Conservation (phyloP, 129 eudicot genomes). For the Flaveria ramosissima region DNA sequence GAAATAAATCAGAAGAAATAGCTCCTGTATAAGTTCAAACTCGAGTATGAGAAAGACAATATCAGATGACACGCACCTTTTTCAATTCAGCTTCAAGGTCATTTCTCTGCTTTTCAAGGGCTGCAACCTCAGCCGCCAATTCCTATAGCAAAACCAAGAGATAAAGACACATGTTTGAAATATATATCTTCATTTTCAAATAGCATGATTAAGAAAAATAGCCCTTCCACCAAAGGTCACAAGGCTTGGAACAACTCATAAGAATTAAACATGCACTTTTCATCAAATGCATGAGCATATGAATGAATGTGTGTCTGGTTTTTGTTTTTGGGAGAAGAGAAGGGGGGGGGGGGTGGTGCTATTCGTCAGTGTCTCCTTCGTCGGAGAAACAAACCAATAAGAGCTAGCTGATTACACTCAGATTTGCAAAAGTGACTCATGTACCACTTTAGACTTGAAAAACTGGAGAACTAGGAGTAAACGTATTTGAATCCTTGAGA, state of each 20-base stretch:
- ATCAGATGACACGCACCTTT: constrained; percentile 51
- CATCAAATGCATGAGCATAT: background rate
- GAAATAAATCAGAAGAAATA: background rate
- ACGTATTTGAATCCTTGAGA: background rate
- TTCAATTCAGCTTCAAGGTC: constrained; percentile 87
- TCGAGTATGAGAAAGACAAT: background rate
- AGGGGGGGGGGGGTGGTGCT: too few relatives aligned
- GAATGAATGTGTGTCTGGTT: background rate
- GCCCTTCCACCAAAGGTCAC: background rate
- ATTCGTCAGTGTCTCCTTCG: background rate
- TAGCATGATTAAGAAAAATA: background rate
- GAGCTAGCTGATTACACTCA: background rate
- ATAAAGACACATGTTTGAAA: background rate
- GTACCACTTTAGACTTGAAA: background rate
- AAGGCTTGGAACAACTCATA: background rate
- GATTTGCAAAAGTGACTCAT: background rate
- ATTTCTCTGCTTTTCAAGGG: constrained; percentile 84
- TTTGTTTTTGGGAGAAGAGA: background rate
- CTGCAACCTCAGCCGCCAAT: constrained; percentile 74
- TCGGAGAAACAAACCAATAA: background rate
- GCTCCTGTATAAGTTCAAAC: constrained; percentile 2
- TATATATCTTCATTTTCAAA: too few relatives aligned
- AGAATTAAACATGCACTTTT: background rate
- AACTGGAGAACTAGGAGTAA: background rate
- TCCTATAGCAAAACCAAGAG: constrained; percentile 52